phyloP scores from a whole-genome alignment of 2,329 filamentous ascomycete species.

The Fusarium sp. region DNA sequence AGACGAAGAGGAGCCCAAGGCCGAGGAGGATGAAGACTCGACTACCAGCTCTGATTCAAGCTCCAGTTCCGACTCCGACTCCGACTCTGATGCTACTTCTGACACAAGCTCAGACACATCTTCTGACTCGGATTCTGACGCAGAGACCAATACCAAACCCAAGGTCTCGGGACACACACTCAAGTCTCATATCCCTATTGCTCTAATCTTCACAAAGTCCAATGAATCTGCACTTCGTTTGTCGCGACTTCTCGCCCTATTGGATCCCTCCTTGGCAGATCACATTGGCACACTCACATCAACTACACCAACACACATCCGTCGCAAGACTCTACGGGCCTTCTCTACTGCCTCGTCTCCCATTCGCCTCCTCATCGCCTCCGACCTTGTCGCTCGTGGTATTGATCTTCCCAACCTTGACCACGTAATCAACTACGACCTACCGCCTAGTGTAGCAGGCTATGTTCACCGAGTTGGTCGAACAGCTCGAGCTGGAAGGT shows the following conservation, averaged over 20 bases:
- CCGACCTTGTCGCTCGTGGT: slow-evolving; percentile 91
- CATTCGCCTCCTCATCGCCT: slow-evolving; percentile 82
- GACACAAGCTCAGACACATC: slow-evolving; percentile 36
- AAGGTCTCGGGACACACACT: slow-evolving; percentile 22
- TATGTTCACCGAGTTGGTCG: slow-evolving; percentile 94
- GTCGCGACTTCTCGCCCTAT: slow-evolving; percentile 77
- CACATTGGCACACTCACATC: slow-evolving; percentile 78
- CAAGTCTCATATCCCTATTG: slow-evolving; percentile 52
- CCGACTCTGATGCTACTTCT: slow-evolving; percentile 45
- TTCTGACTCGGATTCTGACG: slow-evolving; percentile 44
- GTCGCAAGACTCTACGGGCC: slow-evolving; percentile 72
- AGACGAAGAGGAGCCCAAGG: slow-evolving; percentile 11
- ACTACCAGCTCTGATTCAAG: slow-evolving; percentile 40
- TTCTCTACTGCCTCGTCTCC: slow-evolving; percentile 73
- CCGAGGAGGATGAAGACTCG: slow-evolving; percentile 50
- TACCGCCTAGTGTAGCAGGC: slow-evolving; percentile 80
- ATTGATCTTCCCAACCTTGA: slow-evolving; percentile 82
- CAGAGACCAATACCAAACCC: slow-evolving; percentile 40
- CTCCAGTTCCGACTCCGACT: slow-evolving; percentile 46
- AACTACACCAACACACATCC: slow-evolving; percentile 76
- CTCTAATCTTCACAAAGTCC: slow-evolving; percentile 89
- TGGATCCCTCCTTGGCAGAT: slow-evolving; percentile 66
- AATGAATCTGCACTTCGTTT: slow-evolving; percentile 89
- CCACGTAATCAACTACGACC: slow-evolving; percentile 93
- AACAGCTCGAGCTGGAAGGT: slow-evolving; percentile 82